Percentiles rank a stretch among this genome's conserved stretches.
Evolutionary conservation across 208 protist genomes (phyloP).

Genomic region (Leishmania guyanensis): DNA sequence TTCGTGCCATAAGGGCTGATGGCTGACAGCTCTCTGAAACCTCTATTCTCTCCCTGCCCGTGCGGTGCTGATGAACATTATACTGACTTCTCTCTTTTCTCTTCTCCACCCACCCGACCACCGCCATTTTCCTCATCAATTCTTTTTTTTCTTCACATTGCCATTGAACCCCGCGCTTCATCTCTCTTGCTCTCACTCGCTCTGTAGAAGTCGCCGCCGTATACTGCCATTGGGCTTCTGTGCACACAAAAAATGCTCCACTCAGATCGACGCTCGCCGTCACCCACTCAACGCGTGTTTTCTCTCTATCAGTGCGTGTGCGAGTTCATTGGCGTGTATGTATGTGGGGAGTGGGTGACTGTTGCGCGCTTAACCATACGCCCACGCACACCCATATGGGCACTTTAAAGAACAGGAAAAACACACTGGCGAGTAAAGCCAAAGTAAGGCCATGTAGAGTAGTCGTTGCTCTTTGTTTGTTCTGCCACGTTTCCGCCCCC

Average conservation of each 20-base stretch:
- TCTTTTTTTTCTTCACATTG: constrained; percentile 1
- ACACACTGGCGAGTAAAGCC: neutral
- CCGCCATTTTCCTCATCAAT: neutral
- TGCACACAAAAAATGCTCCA: neutral
- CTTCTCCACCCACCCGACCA: neutral
- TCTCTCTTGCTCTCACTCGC: neutral
- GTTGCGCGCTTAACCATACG: constrained; percentile 1
- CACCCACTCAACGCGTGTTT: neutral
- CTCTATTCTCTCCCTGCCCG: neutral
- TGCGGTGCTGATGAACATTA: neutral
- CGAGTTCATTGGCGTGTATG: constrained; percentile 7
- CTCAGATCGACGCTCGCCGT: neutral
- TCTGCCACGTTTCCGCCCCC: constrained; percentile 11
- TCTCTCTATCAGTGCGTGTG: neutral
- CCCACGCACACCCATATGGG: neutral
- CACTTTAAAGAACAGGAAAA: neutral
- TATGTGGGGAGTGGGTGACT: constrained; percentile 4
- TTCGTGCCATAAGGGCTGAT: neutral
- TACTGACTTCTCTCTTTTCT: neutral
- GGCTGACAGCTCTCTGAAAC: neutral
- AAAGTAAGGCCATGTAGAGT: neutral
- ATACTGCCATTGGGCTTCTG: too few relatives aligned
- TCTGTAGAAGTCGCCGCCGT: neutral
- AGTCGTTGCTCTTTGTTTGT: neutral
- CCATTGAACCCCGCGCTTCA: neutral